phyloP scores from a whole-genome alignment of 2,329 filamentous ascomycete species.

The Botryotinia narcissicola region DNA sequence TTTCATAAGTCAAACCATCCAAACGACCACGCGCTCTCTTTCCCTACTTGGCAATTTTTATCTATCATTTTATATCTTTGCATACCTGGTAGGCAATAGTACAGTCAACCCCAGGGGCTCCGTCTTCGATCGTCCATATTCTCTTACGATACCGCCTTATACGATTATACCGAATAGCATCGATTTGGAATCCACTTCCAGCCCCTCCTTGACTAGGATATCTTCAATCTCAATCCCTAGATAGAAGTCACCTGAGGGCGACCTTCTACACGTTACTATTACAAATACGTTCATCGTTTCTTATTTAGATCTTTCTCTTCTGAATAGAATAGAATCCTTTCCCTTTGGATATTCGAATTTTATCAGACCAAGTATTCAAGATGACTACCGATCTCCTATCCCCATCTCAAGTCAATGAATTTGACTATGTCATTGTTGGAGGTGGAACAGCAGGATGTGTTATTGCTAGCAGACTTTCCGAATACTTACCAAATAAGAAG shows the following conservation, averaged over 20 bases:
- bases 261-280: constrained; percentile 3
- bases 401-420: constrained; percentile 38
- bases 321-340: neutral
- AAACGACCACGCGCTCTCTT: neutral
- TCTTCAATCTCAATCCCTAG: neutral
- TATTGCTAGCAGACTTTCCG: constrained; percentile 50
- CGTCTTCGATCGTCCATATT: neutral
- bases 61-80: neutral
- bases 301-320: neutral
- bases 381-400: constrained; percentile 38
- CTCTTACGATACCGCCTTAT: constrained; percentile 10
- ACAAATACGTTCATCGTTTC: constrained; percentile 6
- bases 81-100: neutral
- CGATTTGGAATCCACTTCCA: constrained; percentile 14
- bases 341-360: neutral
- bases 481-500: constrained; percentile 79
- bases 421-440: constrained; percentile 50
- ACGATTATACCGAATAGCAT: neutral
- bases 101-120: neutral
- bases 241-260: constrained; percentile 10
- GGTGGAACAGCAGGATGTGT: constrained; percentile 51
- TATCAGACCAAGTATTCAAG: constrained; percentile 12
- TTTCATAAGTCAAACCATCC: neutral
- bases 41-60: constrained; percentile 14
- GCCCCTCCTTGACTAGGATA: constrained; percentile 17